Base-by-base conservation (phyloP, 2,329 filamentous ascomycete species). In the Cryphonectria parasitica region DNA sequence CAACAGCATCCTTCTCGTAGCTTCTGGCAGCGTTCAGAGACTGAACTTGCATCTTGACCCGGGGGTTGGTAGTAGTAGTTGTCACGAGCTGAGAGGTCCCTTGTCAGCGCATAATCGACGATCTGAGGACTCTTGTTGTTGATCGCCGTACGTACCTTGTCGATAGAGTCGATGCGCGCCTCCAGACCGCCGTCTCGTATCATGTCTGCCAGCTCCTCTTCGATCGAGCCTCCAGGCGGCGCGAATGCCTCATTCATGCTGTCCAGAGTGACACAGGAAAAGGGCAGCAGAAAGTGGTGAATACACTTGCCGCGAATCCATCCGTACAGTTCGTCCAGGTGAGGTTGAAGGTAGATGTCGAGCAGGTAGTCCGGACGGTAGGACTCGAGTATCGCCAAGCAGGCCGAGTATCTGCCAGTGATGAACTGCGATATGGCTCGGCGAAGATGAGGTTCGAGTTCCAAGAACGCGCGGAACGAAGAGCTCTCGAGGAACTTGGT, bases 401-500 rank as follows among this genome's bases (percentile, higher is more conserved):
- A 98, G 60, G 88, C 88, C 13, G 92, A 91, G 80, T 98, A 99
- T 76, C 97, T 93, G 72, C 93, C 94, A 75, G 92, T 94, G 75
- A 95, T 93, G 82, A 98, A 99, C 78, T 93, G 91, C 10, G 89
- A 89, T 75, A 99, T 92, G 17, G 96, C 95, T 71, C 95, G 95
- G 74, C 96, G 92, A 73, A 99, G 92, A 77, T 98, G 95, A 3
- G 95, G 94, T 80, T 98, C 96, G 0, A 97, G 87, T 79, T 98
- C 96, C 19, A 99, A 87, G 78, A 96, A 97, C 62, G 88, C 89
- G 67, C 96, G 91, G 83, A 99, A 99, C 15, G 86, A 84, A 45
- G 84, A 83, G 77, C 94, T 97, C 52, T 96, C 93, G 0, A 99
- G 87, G 2, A 98, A 94, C 8, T 85, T 85, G 7, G 82, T 83